Evolutionary conservation across 2,329 filamentous ascomycete genomes (phyloP).

Genomic region (Colletotrichum filicis): DNA sequence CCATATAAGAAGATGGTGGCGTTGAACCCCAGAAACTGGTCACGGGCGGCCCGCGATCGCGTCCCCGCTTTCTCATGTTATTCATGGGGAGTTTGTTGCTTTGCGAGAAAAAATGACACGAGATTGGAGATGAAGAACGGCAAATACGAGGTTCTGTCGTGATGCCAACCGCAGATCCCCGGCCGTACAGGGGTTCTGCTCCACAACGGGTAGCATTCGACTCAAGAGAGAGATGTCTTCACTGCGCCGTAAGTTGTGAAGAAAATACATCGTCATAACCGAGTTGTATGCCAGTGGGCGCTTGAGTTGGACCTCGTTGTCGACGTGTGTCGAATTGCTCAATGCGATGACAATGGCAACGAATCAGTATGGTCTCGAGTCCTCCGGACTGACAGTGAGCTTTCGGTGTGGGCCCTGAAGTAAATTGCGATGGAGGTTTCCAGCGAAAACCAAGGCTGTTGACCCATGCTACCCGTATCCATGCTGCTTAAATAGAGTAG

Average conservation of each 20-base stretch:
- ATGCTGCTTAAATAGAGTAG: not conserved
- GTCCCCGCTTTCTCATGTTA: not conserved
- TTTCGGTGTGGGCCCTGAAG: not conserved
- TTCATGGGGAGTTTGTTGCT: not conserved
- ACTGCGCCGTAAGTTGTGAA: not conserved
- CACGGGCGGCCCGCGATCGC: not conserved
- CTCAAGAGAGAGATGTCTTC: not conserved
- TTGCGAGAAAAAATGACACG: not conserved
- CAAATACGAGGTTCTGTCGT: conserved; percentile 28
- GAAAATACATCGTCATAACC: no score
- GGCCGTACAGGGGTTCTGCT: conserved; percentile 6
- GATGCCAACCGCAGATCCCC: conserved; percentile 18
- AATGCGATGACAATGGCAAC: not conserved
- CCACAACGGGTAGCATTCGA: not conserved
- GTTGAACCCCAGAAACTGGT: not conserved
- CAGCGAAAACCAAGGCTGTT: not conserved
- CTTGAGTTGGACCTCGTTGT: not conserved
- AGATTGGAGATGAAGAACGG: conserved; percentile 22
- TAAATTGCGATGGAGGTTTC: not conserved
- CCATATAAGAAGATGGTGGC: not conserved
- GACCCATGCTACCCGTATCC: not conserved
- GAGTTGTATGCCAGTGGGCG: not conserved
- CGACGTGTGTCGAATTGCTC: not conserved
- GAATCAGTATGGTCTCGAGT: no score
- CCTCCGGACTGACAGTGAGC: no score